phyloP scores from a whole-genome alignment of 1,139 yeast genomes.

The Nakaseomyces sp. region DNA sequence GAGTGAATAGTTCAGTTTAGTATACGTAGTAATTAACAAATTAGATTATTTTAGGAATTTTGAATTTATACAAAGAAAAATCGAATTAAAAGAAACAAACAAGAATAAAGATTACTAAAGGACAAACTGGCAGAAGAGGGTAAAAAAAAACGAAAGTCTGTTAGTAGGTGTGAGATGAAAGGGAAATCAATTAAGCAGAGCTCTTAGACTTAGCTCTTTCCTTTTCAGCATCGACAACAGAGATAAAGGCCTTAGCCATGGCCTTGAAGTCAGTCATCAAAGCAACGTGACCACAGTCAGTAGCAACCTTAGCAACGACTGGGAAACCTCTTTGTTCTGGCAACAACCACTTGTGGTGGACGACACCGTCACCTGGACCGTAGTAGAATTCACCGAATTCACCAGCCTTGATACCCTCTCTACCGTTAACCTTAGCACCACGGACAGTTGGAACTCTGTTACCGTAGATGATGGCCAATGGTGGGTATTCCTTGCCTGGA shows the following conservation, averaged over 20 bases:
- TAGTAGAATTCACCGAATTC: conserved; percentile 67
- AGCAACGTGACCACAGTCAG: conserved; percentile 69
- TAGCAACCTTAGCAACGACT: conserved; percentile 58
- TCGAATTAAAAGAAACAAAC: neutral
- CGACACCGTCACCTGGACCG: conserved; percentile 92
- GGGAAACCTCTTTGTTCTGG: conserved; percentile 66
- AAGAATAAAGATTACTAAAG: neutral
- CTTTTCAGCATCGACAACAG: conserved; percentile 48
- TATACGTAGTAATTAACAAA: neutral
- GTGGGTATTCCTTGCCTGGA: conserved; percentile 55
- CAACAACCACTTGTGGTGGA: conserved; percentile 72
- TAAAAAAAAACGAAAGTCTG: neutral
- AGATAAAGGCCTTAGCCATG: conserved; percentile 60
- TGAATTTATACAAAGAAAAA: neutral
- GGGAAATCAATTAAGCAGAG: conserved; percentile 1
- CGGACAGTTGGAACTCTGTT: conserved; percentile 76
- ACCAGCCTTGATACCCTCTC: conserved; percentile 55
- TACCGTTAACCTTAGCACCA: conserved; percentile 56
- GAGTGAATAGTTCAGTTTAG: no score
- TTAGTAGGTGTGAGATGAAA: no score
- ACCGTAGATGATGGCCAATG: conserved; percentile 74
- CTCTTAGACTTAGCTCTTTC: conserved; percentile 7
- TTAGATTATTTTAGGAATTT: neutral
- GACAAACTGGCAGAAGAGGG: conserved; percentile 7
- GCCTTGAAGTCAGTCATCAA: conserved; percentile 64